Percentiles rank a stretch among this genome's conserved stretches.
Conservation (phyloP, 2,329 filamentous ascomycete species). For the Claviceps digitariae region DNA sequence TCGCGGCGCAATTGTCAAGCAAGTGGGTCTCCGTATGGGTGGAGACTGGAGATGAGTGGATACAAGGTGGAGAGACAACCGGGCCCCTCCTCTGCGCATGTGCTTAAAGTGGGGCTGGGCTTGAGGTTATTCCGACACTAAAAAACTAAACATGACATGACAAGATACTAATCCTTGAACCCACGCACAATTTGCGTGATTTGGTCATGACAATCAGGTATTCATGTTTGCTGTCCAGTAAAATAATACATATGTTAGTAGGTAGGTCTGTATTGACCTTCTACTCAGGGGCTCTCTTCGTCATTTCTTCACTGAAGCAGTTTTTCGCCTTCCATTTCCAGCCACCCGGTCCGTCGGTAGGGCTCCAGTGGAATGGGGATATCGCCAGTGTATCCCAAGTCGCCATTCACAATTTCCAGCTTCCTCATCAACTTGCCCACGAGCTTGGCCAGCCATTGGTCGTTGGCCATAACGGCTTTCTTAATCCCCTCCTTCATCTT, state of each 20-base stretch:
- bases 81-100: too few relatives aligned
- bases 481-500: constrained; percentile 43
- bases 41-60: background rate
- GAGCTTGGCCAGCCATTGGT: constrained; percentile 4
- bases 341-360: constrained; percentile 3
- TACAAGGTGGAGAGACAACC: background rate
- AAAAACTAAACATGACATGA: too few relatives aligned
- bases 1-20: background rate
- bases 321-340: constrained; percentile 16
- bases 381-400: constrained; percentile 3
- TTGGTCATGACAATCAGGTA: too few relatives aligned
- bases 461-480: constrained; percentile 13
- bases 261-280: background rate
- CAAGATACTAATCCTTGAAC: too few relatives aligned
- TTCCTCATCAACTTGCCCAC: constrained; percentile 5
- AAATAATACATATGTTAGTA: too few relatives aligned
- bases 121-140: too few relatives aligned
- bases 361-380: background rate
- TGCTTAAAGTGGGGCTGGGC: too few relatives aligned
- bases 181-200: too few relatives aligned
- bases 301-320: constrained; percentile 27
- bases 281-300: too few relatives aligned
- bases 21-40: background rate
- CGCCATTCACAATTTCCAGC: constrained; percentile 2
- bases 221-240: too few relatives aligned